Conservation (phyloP, 257 asterid genomes). For the Rauvolfia tetraphylla region DNA sequence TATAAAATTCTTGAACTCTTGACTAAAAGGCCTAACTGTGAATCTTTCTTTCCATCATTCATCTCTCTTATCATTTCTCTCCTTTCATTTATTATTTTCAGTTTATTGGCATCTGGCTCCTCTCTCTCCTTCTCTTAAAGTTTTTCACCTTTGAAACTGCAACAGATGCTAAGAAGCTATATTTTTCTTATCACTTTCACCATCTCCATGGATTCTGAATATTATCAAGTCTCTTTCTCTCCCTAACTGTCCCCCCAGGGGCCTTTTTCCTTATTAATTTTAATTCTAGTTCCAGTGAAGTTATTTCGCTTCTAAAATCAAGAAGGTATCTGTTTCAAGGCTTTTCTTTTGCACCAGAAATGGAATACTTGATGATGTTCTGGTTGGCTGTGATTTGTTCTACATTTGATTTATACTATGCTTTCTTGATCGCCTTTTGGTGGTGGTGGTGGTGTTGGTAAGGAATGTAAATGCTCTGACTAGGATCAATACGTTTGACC, state of each 20-base stretch:
- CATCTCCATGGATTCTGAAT: no score
- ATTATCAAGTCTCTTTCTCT: no score
- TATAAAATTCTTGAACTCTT: not conserved
- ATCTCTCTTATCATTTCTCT: not conserved
- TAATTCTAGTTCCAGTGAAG: not conserved
- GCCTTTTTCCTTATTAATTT: not conserved
- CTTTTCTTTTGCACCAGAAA: not conserved
- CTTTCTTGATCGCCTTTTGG: not conserved
- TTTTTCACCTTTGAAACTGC: not conserved
- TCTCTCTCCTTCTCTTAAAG: not conserved
- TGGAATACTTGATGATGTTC: not conserved
- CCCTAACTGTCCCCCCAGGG: no score
- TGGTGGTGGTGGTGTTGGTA: not conserved
- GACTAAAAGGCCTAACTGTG: not conserved
- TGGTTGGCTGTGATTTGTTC: not conserved
- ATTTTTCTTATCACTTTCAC: no score
- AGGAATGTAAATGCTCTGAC: not conserved
- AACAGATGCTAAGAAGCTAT: not conserved
- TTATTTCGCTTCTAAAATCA: not conserved
- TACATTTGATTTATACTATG: not conserved
- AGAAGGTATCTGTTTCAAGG: not conserved
- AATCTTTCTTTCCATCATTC: not conserved
- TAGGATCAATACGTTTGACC: not conserved
- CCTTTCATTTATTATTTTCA: not conserved
- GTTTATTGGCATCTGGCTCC: not conserved